Conservation (phyloP, 805 yeast genomes). For the Ogataea populi-albae region DNA sequence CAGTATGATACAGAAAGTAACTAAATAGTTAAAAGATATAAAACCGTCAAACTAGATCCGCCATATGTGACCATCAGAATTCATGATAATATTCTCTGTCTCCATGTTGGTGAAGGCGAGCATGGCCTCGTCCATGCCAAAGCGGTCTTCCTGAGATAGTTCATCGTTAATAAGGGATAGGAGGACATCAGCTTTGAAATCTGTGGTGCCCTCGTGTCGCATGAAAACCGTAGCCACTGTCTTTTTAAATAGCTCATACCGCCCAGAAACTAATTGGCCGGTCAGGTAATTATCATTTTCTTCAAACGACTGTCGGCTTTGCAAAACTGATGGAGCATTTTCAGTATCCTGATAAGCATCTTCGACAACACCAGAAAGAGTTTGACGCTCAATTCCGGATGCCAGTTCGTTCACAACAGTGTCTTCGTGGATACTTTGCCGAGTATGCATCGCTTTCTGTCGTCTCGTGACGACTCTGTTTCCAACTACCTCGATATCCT, state of each 20-base stretch:
- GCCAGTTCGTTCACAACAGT: slow-evolving; percentile 23
- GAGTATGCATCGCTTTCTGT: slow-evolving; percentile 18
- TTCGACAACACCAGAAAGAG: slow-evolving; percentile 9
- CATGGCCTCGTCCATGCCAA: slow-evolving; percentile 40
- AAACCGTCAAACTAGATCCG: slow-evolving; percentile 38
- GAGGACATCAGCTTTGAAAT: slow-evolving; percentile 25
- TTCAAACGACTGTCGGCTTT: slow-evolving; percentile 17
- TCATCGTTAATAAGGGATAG: slow-evolving; percentile 24
- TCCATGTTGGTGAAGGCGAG: slow-evolving; percentile 44
- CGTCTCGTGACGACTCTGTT: slow-evolving; percentile 17
- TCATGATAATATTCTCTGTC: slow-evolving; percentile 44
- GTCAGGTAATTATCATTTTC: slow-evolving; percentile 15
- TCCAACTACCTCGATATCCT: slow-evolving; percentile 15
- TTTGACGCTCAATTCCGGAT: slow-evolving; percentile 24
- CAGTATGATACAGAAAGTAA: no score
- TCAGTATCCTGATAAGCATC: slow-evolving; percentile 7
- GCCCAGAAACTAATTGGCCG: slow-evolving; percentile 46
- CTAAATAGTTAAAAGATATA: no score
- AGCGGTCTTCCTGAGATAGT: slow-evolving; percentile 45
- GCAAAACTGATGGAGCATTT: slow-evolving; percentile 8
- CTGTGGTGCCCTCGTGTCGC: slow-evolving; percentile 39
- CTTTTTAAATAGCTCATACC: slow-evolving; percentile 46
- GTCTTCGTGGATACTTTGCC: slow-evolving; percentile 25
- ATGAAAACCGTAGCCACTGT: slow-evolving; percentile 44
- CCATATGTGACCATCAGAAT: slow-evolving; percentile 48